Evolutionary conservation across 2,329 filamentous ascomycete species (phyloP).

Genomic region (Trichophyton verrucosum): DNA sequence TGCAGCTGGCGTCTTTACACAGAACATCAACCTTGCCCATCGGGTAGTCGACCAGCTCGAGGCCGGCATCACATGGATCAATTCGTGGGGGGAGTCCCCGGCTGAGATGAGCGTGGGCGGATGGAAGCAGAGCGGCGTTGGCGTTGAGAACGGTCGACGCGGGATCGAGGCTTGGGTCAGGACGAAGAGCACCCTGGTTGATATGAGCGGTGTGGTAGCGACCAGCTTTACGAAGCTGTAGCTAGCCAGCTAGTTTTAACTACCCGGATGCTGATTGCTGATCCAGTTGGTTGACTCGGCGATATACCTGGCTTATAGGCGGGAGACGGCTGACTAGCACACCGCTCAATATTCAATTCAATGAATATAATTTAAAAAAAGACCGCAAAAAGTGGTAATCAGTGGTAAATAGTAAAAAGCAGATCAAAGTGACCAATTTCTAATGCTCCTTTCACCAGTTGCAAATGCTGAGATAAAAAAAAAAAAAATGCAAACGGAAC

Average conservation of each 20-base stretch:
- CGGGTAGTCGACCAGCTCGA: constrained; percentile 57
- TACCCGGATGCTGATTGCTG: no score
- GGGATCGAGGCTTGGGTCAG: constrained; percentile 71
- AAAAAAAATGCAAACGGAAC: neutral
- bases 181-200: constrained; percentile 80
- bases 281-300: neutral
- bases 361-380: no score
- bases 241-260: constrained; percentile 6
- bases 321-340: neutral
- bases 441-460: no score
- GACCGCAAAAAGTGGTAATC: no score
- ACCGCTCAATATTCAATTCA: neutral
- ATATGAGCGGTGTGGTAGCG: constrained; percentile 58
- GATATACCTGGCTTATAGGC: neutral
- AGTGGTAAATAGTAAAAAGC: no score
- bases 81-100: constrained; percentile 84
- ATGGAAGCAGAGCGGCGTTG: constrained; percentile 82
- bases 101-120: constrained; percentile 88
- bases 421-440: no score
- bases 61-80: constrained; percentile 83
- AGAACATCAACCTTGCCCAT: constrained; percentile 61
- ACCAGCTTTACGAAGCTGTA: constrained; percentile 64
- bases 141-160: constrained; percentile 71
- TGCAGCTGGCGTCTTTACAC: constrained; percentile 72
- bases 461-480: no score